Evolutionary conservation across 1,139 yeast genomes (phyloP), one percentile per base, ranked within the genome.

Genomic region (Pichia kudriavzevii): DNA sequence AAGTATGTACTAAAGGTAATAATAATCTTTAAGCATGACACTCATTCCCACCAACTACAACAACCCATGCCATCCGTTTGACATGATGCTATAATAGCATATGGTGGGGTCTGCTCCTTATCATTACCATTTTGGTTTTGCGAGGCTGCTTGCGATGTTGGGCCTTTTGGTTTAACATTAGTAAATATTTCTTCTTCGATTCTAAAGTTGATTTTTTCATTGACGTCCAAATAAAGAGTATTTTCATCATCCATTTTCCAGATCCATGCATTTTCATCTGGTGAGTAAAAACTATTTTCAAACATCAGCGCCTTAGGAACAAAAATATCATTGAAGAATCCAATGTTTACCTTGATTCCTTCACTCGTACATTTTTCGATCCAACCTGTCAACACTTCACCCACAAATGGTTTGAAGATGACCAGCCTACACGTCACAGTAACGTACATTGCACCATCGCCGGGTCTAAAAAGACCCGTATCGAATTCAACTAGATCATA

Each of bases 1-100:
- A 24, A n/a, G 17, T 5, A 12, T n/a, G 16, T 24, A 24, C 9
- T 24, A 24, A 24, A 8, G n/a, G 8, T n/a, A 11, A 24, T 13
- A 24, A n/a, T 24, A 24, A 13, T 24, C 9, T 11, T 9, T 13
- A 20, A 10, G 22, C 10, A 20, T 20, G 10, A 10, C 7, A 11
- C 16, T 51, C 50, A 75, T 52, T 82, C 93, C 98, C 98, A 91
- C 97, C 97, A 91, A 35, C 88, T 72, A 25, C 84, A 79, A 50
- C 94, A 75, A 5, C 98, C 98, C 93, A 85, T 83, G 30, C 98
- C 98, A 50, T 85, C 95, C 4, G 84, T 75, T 55, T 87, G 95
- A 58, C 96, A 87, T 36, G 95, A 81, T n/a, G 93, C 96, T 22
- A 82, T 59, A 22, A 91, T 63, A 10, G 87, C 84, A 57, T 84